Percentiles rank a stretch among this genome's conserved stretches.
phyloP scores from a whole-genome alignment of 306 rosid genomes.

The Sophora flavescens region DNA sequence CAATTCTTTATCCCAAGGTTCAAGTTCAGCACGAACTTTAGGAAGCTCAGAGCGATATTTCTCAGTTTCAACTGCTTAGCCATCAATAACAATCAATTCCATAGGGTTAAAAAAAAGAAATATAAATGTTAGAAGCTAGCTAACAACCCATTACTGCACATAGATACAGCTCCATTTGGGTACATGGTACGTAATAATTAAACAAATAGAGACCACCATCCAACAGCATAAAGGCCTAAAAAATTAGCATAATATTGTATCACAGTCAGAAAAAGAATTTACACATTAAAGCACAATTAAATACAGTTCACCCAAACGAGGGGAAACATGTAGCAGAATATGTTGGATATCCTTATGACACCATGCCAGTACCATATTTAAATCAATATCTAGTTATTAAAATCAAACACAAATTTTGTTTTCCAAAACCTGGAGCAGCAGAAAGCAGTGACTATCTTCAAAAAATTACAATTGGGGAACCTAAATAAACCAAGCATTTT shows the following conservation, averaged over 20 bases:
- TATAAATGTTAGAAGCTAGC: conserved; percentile 1
- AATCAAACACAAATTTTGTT: not conserved
- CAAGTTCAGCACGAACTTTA: conserved; percentile 85
- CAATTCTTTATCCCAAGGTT: conserved; percentile 95
- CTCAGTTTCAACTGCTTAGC: conserved; percentile 85
- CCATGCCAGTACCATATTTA: not conserved
- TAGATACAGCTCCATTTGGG: conserved; percentile 28
- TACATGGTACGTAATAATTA: conserved; percentile 12
- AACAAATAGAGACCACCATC: conserved; percentile 18
- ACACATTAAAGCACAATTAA: not conserved
- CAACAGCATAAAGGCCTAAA: conserved; percentile 10
- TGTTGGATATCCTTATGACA: not conserved
- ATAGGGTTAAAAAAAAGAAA: not conserved
- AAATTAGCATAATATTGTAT: conserved; percentile 15
- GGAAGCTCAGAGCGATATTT: conserved; percentile 76
- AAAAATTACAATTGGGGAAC: conserved; percentile 22
- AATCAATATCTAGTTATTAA: not conserved
- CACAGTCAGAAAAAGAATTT: conserved; percentile 5
- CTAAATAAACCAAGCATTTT: conserved; percentile 21
- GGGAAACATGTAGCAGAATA: not conserved
- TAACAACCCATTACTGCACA: not conserved
- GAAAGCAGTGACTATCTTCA: not conserved
- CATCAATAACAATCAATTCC: conserved; percentile 42
- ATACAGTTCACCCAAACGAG: not conserved
- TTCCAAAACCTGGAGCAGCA: conserved; percentile 17